Evolutionary conservation across 2,329 filamentous ascomycete species (phyloP).

Genomic region (Thielaviopsis ethacetica): DNA sequence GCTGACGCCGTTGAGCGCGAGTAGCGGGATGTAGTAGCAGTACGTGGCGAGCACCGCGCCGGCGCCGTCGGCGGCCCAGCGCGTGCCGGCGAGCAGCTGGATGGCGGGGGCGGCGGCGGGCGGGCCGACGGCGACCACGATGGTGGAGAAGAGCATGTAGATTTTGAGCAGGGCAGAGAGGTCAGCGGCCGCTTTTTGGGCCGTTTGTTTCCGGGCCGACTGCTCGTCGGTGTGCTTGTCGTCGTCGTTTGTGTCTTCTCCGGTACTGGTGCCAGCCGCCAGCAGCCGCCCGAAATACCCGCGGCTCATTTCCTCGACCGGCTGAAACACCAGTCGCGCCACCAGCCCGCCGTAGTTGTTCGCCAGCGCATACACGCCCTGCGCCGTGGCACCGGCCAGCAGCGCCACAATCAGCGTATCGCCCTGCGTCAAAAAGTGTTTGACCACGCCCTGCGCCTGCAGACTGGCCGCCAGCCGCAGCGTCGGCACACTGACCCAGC

Average conservation of each 20-base stretch:
- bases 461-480: conserved; percentile 63
- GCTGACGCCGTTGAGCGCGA: conserved; percentile 79
- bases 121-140: conserved; percentile 57
- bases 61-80: conserved; percentile 61
- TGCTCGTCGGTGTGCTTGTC: conserved; percentile 13
- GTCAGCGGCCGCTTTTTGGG: conserved; percentile 30
- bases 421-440: conserved; percentile 86
- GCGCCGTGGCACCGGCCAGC: conserved; percentile 60
- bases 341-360: conserved; percentile 88
- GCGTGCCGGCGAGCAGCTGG: conserved; percentile 55
- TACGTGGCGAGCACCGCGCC: conserved; percentile 61
- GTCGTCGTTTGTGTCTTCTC: not conserved
- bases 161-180: conserved; percentile 49
- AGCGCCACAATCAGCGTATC: conserved; percentile 76
- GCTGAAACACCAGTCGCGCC: conserved; percentile 81
- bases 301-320: conserved; percentile 83
- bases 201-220: conserved; percentile 17
- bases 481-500: conserved; percentile 53
- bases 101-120: conserved; percentile 58
- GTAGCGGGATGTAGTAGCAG: conserved; percentile 82
- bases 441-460: conserved; percentile 75
- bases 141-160: conserved; percentile 58
- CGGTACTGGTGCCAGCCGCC: conserved; percentile 15
- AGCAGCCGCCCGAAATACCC: conserved; percentile 78
- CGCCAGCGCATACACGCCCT: conserved; percentile 83